phyloP scores from a whole-genome alignment of 495 filamentous ascomycete species.

The Lichina pygmaea region DNA sequence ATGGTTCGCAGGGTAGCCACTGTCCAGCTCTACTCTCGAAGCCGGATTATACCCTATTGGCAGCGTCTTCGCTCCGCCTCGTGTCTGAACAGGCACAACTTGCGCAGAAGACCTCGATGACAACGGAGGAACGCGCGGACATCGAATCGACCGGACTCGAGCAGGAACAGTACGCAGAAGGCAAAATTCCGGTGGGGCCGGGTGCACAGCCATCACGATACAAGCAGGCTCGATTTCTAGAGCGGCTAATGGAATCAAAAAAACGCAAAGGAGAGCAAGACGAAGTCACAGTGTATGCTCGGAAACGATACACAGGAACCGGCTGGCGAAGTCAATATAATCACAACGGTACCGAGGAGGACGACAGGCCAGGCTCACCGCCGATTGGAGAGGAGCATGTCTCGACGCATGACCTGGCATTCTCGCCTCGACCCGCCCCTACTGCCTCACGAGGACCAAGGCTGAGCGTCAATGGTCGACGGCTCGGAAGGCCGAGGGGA shows the following conservation, averaged over 20 bases:
- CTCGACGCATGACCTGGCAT: too few species aligned
- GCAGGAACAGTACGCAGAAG: neutral
- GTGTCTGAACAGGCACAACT: constrained; percentile 20
- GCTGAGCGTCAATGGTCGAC: too few species aligned
- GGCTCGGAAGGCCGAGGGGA: too few species aligned
- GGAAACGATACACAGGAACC: constrained; percentile 4
- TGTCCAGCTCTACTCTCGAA: constrained; percentile 15
- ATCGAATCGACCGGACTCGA: neutral
- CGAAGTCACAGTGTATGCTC: constrained; percentile 19
- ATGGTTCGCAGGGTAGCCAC: constrained; percentile 15
- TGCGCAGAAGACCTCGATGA: neutral
- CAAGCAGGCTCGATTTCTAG: constrained; percentile 10
- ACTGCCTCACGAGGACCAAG: too few species aligned
- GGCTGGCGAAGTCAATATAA: constrained; percentile 1
- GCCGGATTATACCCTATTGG: constrained; percentile 12
- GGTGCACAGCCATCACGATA: constrained; percentile 15
- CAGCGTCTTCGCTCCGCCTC: constrained; percentile 28
- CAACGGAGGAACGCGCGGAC: neutral
- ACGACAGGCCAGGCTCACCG: too few species aligned
- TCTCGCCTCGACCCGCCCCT: too few species aligned
- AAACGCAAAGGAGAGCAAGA: constrained; percentile 24
- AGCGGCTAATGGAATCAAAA: constrained; percentile 15
- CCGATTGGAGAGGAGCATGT: too few species aligned
- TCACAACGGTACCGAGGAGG: too few species aligned
- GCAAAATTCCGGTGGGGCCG: constrained; percentile 7